Conservation (phyloP, 2,329 filamentous ascomycete genomes). For the Stromatinia cepivora region DNA sequence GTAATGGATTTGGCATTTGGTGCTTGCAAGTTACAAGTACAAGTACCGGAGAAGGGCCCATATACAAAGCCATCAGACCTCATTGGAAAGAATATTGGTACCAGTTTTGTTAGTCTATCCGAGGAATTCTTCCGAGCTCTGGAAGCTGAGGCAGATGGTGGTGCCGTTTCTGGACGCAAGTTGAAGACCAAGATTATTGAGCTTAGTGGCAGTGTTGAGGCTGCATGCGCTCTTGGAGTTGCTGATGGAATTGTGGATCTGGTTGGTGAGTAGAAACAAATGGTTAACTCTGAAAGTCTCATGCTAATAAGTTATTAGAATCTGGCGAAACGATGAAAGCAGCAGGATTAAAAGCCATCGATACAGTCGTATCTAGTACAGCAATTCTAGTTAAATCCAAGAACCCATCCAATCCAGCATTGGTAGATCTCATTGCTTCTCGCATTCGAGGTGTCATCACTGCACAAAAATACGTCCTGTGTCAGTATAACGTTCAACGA, state of each 20-base stretch:
- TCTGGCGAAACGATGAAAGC: conserved; percentile 98
- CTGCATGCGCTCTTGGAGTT: conserved; percentile 90
- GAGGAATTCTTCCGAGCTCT: conserved; percentile 80
- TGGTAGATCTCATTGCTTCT: conserved; percentile 81
- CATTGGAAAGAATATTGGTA: conserved; percentile 89
- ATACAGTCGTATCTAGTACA: conserved; percentile 84
- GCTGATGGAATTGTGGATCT: conserved; percentile 97
- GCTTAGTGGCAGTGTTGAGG: conserved; percentile 94
- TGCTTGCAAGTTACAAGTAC: conserved; percentile 90
- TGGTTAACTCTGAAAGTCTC: background rate
- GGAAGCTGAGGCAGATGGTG: conserved; percentile 55
- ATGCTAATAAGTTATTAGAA: conserved; percentile 55
- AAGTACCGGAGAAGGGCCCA: conserved; percentile 83
- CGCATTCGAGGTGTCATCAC: conserved; percentile 93
- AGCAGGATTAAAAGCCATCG: conserved; percentile 88
- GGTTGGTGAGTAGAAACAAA: conserved; percentile 65
- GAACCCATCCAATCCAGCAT: conserved; percentile 72
- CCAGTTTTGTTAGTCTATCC: conserved; percentile 86
- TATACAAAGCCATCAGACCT: conserved; percentile 72
- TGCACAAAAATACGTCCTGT: conserved; percentile 89
- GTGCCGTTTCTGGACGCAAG: conserved; percentile 47
- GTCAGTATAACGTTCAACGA: conserved; percentile 91
- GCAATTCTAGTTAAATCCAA: conserved; percentile 92
- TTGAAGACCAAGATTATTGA: conserved; percentile 88
- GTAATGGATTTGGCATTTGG: conserved; percentile 91